Conservation (phyloP, 768 basidiomycete species). For the Dioszegia aurantiaca region DNA sequence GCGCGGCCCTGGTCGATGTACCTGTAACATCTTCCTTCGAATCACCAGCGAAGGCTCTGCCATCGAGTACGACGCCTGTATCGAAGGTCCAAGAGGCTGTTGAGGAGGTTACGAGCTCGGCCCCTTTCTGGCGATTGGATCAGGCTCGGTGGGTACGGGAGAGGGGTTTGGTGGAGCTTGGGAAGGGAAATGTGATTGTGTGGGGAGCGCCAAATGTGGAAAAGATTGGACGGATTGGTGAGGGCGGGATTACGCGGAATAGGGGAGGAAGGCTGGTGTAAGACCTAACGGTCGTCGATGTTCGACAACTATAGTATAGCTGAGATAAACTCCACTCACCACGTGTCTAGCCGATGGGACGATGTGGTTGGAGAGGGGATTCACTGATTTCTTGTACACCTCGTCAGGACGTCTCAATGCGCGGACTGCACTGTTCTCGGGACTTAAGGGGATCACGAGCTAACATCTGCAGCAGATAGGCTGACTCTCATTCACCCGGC, state of each 20-base stretch:
- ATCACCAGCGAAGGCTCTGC: slow-evolving; percentile 3
- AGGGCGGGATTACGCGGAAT: slow-evolving; percentile 15
- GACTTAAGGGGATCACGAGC: too few relatives aligned
- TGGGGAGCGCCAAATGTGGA: slow-evolving; percentile 48
- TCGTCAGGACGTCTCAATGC: too few relatives aligned
- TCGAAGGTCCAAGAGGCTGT: background rate
- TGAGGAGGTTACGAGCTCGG: background rate
- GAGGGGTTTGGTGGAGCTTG: slow-evolving; percentile 36
- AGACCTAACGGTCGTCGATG: too few relatives aligned
- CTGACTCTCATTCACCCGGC: too few relatives aligned
- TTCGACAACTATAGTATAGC: too few relatives aligned
- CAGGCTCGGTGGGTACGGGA: slow-evolving; percentile 31
- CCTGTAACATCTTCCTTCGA: background rate
- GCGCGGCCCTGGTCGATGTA: background rate
- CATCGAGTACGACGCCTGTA: background rate
- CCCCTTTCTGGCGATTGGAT: slow-evolving; percentile 25
- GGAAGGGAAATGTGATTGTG: slow-evolving; percentile 40
- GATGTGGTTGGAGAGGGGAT: too few relatives aligned
- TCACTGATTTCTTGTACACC: too few relatives aligned
- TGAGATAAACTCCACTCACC: too few relatives aligned
- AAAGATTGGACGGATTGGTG: slow-evolving; percentile 28
- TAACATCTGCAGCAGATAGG: too few relatives aligned
- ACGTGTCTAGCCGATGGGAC: too few relatives aligned
- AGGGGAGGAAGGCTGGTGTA: slow-evolving; percentile 19
- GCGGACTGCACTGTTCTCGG: too few relatives aligned